Evolutionary conservation across 108 stramenopile genomes (phyloP).

Genomic region (Aureococcus anophagefferens): DNA sequence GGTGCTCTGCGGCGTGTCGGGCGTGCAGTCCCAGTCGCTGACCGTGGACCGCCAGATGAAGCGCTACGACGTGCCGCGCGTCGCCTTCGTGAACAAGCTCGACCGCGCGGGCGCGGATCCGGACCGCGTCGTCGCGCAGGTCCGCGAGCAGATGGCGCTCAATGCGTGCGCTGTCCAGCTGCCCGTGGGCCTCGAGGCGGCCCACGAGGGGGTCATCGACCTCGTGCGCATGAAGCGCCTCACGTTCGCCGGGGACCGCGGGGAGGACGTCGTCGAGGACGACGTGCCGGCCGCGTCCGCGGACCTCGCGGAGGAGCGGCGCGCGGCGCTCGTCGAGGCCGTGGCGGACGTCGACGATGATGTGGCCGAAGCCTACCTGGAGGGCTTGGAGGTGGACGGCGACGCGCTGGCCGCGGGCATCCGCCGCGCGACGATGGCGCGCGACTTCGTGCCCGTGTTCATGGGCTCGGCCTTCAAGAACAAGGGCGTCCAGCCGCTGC

Average conservation of each 20-base stretch:
- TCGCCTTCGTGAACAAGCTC: constrained; percentile 98
- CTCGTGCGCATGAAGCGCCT: constrained; percentile 60
- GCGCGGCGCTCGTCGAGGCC: constrained; percentile 73
- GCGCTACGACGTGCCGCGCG: constrained; percentile 92
- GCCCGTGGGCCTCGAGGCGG: constrained; percentile 86
- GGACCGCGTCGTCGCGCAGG: constrained; percentile 62
- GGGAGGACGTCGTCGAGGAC: constrained; percentile 63
- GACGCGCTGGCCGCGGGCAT: constrained; percentile 77
- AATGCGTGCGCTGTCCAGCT: constrained; percentile 56
- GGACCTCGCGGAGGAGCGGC: constrained; percentile 62
- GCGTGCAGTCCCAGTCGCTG: constrained; percentile 94
- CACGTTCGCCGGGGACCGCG: constrained; percentile 78
- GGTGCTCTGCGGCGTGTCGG: constrained; percentile 66
- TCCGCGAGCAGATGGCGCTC: constrained; percentile 25
- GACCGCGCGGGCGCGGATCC: constrained; percentile 94
- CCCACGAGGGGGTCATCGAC: constrained; percentile 87
- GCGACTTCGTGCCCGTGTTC: constrained; percentile 93
- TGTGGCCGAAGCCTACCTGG: constrained; percentile 87
- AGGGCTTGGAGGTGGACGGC: constrained; percentile 78
- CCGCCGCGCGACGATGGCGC: constrained; percentile 71
- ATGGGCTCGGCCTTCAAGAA: constrained; percentile 99
- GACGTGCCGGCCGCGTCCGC: constrained; percentile 69
- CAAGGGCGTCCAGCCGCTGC: constrained; percentile 91
- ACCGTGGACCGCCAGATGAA: constrained; percentile 99
- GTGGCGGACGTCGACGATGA: constrained; percentile 94